A percentile compares a stretch with the other conserved stretches of the same genome.
phyloP scores from a whole-genome alignment of 176 grass and related monocot genomes.

The Phoenix dactylifera region DNA sequence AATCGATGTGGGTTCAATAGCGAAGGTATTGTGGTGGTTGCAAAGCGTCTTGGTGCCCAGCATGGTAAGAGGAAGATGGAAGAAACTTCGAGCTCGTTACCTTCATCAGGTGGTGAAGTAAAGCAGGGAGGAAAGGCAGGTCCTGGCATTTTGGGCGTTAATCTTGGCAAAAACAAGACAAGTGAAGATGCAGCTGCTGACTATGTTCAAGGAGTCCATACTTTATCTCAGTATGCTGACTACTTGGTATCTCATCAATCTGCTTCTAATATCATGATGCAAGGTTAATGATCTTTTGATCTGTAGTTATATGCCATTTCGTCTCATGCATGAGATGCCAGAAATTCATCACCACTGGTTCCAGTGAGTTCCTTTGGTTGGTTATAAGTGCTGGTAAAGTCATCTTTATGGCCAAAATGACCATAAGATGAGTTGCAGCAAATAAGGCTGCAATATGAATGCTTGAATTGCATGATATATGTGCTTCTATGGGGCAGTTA shows the following conservation, averaged over 20 bases:
- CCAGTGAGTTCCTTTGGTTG: too few species aligned
- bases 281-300: too few species aligned
- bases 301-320: too few species aligned
- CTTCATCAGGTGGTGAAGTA: conserved; percentile 26
- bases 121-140: conserved; percentile 95
- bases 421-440: too few species aligned
- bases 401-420: too few species aligned
- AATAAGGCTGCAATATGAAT: too few species aligned
- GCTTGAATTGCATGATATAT: too few species aligned
- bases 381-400: too few species aligned
- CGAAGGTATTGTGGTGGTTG: conserved; percentile 87
- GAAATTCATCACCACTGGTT: too few species aligned
- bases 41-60: conserved; percentile 91
- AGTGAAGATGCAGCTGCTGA: conserved; percentile 92
- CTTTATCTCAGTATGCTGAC: conserved; percentile 95
- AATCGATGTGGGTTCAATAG: conserved; percentile 93
- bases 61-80: conserved; percentile 99
- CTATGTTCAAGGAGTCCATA: conserved; percentile 98
- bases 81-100: conserved; percentile 51
- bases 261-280: not conserved
- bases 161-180: conserved; percentile 96
- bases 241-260: conserved; percentile 54
- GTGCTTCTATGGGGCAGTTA: too few species aligned
- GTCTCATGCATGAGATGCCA: too few species aligned
- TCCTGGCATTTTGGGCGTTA: conserved; percentile 90